These are phyloP conservation scores for Aristolochia californica DNA, from an alignment of 164 flowering plant species.

Conservation along the genomic window DNA sequence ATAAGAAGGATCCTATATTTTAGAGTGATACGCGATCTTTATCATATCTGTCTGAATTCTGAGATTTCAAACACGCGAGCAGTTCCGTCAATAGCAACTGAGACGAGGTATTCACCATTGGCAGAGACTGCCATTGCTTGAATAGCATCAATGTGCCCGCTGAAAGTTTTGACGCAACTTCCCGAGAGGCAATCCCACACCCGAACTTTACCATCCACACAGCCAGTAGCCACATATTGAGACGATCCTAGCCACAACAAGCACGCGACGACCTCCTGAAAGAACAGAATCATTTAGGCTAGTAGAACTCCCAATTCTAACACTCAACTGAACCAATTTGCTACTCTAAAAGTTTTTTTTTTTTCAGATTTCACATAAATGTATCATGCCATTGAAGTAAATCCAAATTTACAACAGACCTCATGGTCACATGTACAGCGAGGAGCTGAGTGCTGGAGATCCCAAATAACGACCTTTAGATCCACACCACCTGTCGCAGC, in stretches of 20 bases:
- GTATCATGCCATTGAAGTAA: too few species aligned
- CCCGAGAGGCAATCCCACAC: constrained; percentile 90
- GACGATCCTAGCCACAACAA: constrained; percentile 68
- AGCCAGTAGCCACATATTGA: constrained; percentile 58
- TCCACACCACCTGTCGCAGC: constrained; percentile 88
- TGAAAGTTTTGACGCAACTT: constrained; percentile 44
- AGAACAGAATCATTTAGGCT: background rate
- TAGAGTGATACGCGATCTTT: too few species aligned
- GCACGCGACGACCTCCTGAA: constrained; percentile 73
- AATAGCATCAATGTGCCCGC: constrained; percentile 55
- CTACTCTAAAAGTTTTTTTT: too few species aligned
- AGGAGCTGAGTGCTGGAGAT: constrained; percentile 51
- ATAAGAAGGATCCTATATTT: too few species aligned
- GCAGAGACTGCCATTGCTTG: constrained; percentile 53
- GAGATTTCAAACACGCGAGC: constrained; percentile 74
- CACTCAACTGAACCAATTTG: background rate
- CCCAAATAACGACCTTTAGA: constrained; percentile 74
- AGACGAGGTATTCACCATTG: constrained; percentile 49
- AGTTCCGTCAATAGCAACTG: constrained; percentile 60
- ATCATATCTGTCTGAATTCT: constrained; percentile 10
- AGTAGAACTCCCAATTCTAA: background rate
- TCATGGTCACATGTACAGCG: constrained; percentile 68
- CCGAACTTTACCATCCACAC: constrained; percentile 60
- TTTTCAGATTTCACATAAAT: too few species aligned
- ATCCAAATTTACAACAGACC: constrained; percentile 25